Evolutionary conservation across 768 basidiomycete genomes (phyloP), one percentile per base, ranked within the genome.

Genomic region (Psilocybe tampanensis): DNA sequence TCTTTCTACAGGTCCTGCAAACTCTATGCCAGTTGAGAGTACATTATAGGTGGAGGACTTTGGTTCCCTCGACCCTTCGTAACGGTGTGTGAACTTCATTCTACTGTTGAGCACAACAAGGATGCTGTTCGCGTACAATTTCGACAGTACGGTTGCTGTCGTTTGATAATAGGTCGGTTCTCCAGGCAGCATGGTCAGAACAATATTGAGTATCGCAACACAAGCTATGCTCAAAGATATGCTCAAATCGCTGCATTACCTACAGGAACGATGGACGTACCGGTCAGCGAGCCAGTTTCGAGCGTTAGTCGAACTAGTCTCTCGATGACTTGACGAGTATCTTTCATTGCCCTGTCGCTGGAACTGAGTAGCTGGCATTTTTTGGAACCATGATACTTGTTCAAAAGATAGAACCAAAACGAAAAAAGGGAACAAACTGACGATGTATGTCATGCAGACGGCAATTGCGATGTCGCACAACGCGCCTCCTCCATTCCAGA

Each of bases 91-190:
- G 11, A 48, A 48, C 3, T n/a, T 23, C 54, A 55, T 47, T 18
- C 54, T 45, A 23, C 54, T 55, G 15, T 55, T 55, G 19, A 55
- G 45, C 1, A 55, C 54, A 36, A 47, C 54, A 17, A 55, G 21
- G 34, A 55, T 47, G 5, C 44, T 47, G 36, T 55, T 55, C 13
- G 54, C 44, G 24, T 55, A 55, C 54, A 55, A 41, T 22, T 55
- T 55, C 29, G 44, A 45, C n/a, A 55, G 45, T 15, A 55, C 54
- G 8, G 26, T 47, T 11, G 54, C 44, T 15, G 54, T 55, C 23
- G 45, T 29, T 18, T 55, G 54, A 24, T 55, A 55, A 18, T 55
- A 55, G 5, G 44, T 55, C 1, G 52, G 52, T 9, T 47, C 22
- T 21, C 45, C 45, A 8, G 54, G 34, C n/a, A 47, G 36, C 17